Base-by-base conservation (phyloP, 2,329 filamentous ascomycete species). In the Camillea tinctor region DNA sequence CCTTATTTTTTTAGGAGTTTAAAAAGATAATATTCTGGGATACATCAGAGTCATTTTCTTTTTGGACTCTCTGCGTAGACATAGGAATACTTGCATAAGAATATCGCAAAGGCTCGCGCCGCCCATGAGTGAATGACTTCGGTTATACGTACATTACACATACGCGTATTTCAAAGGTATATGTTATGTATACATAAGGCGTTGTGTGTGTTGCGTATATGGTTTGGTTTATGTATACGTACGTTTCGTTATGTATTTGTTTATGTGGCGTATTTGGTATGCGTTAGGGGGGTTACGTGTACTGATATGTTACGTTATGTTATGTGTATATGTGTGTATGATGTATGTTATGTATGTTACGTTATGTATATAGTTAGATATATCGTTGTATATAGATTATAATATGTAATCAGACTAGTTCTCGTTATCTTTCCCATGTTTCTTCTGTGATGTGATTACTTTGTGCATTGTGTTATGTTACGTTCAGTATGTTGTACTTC, bases 111-210 rank as follows among this genome's bases (percentile, higher is more conserved):
- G 71, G 72, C 67, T 68, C 70, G 62, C 62, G 69, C 70, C 69
- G 54, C 55, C 67, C 56, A 72, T 69, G 71, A 71, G 72, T 75
- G 72, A 72, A 73, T 71, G 69, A 70, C 63, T 64, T 63, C 40
- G 59, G 50, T 61, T 57, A 57, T 55, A 62, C 26, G 26, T 62
- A 58, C 57, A 56, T 56, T 52, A 44, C 36, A 44, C 36, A 44
- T 11, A 44, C 36, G 36, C 26, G 7, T 30, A 30, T 11, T 9
- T 30, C 8, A 30, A 30, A 30, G 26, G 26, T 30, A 30, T 30
- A 30, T 15, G 5, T n/a, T n/a, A 30, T 6, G 6, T 15, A 17
- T n/a, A 44, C 5, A 7, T 44, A 44, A n/a, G 36, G 36, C 36
- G 11, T 44, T 44, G 26, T 30, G 26, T 30, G 26, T 55, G 62